Evolutionary conservation across 2,329 filamentous ascomycete genomes (phyloP), one percentile per base, ranked within the genome.

Genomic region (Epichloe festucae): DNA sequence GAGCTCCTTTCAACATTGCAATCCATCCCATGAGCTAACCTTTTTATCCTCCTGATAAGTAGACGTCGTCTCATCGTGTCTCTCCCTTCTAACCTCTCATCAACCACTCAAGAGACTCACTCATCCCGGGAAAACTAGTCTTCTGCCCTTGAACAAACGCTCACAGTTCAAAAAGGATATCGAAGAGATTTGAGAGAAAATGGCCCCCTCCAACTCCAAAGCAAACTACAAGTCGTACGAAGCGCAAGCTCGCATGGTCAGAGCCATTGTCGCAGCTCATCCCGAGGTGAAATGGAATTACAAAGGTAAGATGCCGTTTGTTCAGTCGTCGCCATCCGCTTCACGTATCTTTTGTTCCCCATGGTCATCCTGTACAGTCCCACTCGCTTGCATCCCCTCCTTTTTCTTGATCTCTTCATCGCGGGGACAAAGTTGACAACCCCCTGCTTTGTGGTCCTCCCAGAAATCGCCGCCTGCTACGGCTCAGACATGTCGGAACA

Each of bases 221-320:
- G 71, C 76, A 14, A 82, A 79, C 57, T 84, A 82, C 67, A 77
- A 75, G 55, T 72, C 70, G 2, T 81, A 79, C 61, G 79, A 84
- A 62, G 71, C 76, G 0, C 77, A 79, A 56, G 73, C 74, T 19
- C 78, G 81, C 45, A 74, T 84, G 38, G 69, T 84, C 3, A 75
- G 78, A 1, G 80, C 81, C 5, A 74, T 84, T 23, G 67, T 84
- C 0, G 81, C 79, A 0, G 77, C 78, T 3, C 72, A 78, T 50
- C 74, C 74, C 0, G 67, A 69, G 0, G 59, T 77, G 0, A 78
- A 75, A 55, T 74, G 82, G 50, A 78, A 84, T 62, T 82, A 77
- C 63, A 77, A 75, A 59, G 78, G 81, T 84, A 73, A 68, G 77
- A 59, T 5, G 14, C 7, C 4, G 21, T 41, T 17, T 7, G 31